A percentile compares a stretch with the other conserved stretches of the same genome.
Evolutionary conservation across 2,329 filamentous ascomycete species (phyloP).

Genomic region (Diaporthe sp.): DNA sequence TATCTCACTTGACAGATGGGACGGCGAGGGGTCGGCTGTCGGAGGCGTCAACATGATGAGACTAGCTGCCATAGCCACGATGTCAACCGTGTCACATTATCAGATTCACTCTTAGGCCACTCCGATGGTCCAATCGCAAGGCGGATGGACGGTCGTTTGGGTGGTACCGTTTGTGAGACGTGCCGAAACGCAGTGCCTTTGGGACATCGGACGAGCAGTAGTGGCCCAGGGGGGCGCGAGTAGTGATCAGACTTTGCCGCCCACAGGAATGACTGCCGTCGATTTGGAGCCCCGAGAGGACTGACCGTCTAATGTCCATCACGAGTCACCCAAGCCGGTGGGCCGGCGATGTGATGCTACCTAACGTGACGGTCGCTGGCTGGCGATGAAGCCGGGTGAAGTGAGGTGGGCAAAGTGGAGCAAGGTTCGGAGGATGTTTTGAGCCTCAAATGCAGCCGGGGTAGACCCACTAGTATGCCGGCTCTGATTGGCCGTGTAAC

Average conservation of each 20-base stretch:
- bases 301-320: neutral
- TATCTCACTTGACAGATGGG: constrained; percentile 20
- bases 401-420: neutral
- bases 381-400: constrained; percentile 9
- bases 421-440: constrained; percentile 10
- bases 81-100: constrained; percentile 16
- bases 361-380: neutral
- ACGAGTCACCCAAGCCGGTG: constrained; percentile 12
- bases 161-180: constrained; percentile 17
- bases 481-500: neutral
- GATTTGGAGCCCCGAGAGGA: neutral
- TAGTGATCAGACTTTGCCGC: constrained; percentile 1
- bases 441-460: constrained; percentile 17
- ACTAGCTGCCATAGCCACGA: constrained; percentile 18
- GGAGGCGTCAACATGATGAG: constrained; percentile 18
- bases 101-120: constrained; percentile 16
- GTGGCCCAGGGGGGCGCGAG: neutral
- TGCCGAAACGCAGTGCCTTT: constrained; percentile 19
- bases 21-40: constrained; percentile 26
- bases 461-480: neutral
- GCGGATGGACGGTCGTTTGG: neutral
- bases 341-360: constrained; percentile 20
- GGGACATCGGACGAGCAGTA: constrained; percentile 19
- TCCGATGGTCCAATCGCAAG: constrained; percentile 30
- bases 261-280: neutral